A percentile compares a stretch with the other conserved stretches of the same genome.
Conservation (phyloP, 805 yeast genomes). For the Zygosaccharomyces lentus region DNA sequence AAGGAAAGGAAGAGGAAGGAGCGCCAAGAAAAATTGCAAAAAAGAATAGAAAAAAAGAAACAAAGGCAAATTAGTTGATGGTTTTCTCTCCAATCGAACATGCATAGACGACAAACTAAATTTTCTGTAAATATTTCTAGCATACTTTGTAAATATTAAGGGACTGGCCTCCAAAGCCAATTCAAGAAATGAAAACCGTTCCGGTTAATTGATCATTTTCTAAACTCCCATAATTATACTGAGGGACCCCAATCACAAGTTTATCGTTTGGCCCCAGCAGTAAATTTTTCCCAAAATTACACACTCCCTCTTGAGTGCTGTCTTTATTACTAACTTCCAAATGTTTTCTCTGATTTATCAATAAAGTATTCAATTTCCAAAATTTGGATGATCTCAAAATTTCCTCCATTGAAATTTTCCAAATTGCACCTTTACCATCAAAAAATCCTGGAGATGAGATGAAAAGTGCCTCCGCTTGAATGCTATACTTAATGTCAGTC, state of each 20-base stretch:
- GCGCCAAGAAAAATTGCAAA: slow-evolving; percentile 35
- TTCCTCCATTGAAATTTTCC: slow-evolving; percentile 35
- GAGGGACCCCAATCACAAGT: slow-evolving; percentile 40
- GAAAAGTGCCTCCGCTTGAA: slow-evolving; percentile 24
- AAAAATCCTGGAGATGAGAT: slow-evolving; percentile 43
- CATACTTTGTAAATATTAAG: slow-evolving; percentile 4
- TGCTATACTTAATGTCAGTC: slow-evolving; percentile 23
- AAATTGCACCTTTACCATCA: slow-evolving; percentile 41
- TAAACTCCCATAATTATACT: slow-evolving; percentile 34
- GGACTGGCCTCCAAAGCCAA: background rate
- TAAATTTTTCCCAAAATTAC: slow-evolving; percentile 44
- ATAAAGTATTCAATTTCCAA: slow-evolving; percentile 18
- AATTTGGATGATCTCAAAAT: slow-evolving; percentile 12
- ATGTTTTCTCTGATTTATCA: slow-evolving; percentile 12
- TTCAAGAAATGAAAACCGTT: slow-evolving; percentile 14
- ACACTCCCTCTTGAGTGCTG: slow-evolving; percentile 31
- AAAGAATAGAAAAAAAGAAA: slow-evolving; percentile 25
- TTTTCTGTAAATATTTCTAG: background rate
- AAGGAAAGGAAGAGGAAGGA: slow-evolving; percentile 35
- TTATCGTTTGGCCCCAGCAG: slow-evolving; percentile 24
- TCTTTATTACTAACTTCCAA: slow-evolving; percentile 16
- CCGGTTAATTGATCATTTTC: slow-evolving; percentile 34
- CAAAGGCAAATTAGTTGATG: slow-evolving; percentile 3
- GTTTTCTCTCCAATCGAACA: background rate
- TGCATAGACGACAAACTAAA: background rate